Evolutionary conservation across 495 filamentous ascomycete genomes (phyloP), one percentile per base, ranked within the genome.

Genomic region (Talaromyces liani): DNA sequence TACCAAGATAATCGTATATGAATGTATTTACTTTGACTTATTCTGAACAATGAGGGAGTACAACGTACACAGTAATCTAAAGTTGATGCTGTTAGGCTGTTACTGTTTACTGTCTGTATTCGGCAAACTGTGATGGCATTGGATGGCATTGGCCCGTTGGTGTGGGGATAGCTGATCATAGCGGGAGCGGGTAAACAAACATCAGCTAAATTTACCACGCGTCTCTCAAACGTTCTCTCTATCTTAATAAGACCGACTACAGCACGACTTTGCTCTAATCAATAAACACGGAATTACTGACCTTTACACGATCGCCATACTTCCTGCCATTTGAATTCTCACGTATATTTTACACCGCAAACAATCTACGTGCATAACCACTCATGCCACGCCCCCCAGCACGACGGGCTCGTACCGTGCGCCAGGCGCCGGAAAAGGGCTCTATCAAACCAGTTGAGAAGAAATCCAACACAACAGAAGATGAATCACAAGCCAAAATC

Each of bases 331-430:
- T 36, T 4, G 18, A 22, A 1, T 18, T n/a, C 16, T 47, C 45
- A 9, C 45, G 10, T 49, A 49, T 20, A 18, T 0, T 22, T 6
- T n/a, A 18, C 31, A 18, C 27, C 0, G 7, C 7, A 18, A 24
- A 14, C n/a, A 33, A 24, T 33, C 16, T n/a, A 22, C 18, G 24
- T 49, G 39, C 25, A 27, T 20, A 29, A n/a, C 33, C 22, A 64
- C 7, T 36, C 65, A 18, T 80, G 78, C 78, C 78, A 49, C 77
- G 78, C 41, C 78, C 78, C 55, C 71, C 76, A 24, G 67, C 73
- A 16, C 78, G 75, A 66, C 69, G 77, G 64, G 78, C 68, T 70
- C 71, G 77, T 41, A 66, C 65, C 49, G 59, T 55, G 27, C 58
- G 68, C 14, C 70, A 73, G 49, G 64, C 68, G 16, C 25, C 59